Evolutionary conservation across 2,329 filamentous ascomycete species (phyloP), one percentile per base, ranked within the genome.

Genomic region (Coniella vitis): DNA sequence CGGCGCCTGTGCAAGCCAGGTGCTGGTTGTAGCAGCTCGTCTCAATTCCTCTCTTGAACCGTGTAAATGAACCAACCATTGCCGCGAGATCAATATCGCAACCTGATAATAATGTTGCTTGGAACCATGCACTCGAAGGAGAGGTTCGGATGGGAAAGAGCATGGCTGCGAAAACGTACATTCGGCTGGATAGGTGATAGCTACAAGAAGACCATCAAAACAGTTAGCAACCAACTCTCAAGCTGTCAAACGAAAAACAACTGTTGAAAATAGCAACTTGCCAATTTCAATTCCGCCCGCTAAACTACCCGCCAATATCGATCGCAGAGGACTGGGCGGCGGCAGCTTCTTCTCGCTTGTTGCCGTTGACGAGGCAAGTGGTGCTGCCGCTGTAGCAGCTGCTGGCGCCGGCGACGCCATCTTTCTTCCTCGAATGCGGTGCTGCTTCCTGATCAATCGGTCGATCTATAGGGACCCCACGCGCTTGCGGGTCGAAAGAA

Each of bases 201-300:
- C 73, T 75, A 54, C 20, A 49, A 21, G n/a, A 38, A 16, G n/a
- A 35, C 9, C 54, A 65, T 63, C 58, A 19, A 21, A 34, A 4
- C 17, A 2, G 12, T 19, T 14, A 29, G 25, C 25, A 29, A n/a
- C n/a, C n/a, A n/a, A n/a, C n/a, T n/a, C 10, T 29, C 10, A 29
- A 5, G 25, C 10, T 29, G n/a, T n/a, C n/a, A n/a, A n/a, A n/a
- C n/a, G n/a, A n/a, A n/a, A n/a, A n/a, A n/a, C n/a, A n/a, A n/a
- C n/a, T n/a, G n/a, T n/a, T n/a, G n/a, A n/a, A n/a, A n/a, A n/a
- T n/a, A n/a, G 19, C 25, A 40, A 59, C 70, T 58, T 73, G 90
- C 87, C 82, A 66, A 97, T 97, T 71, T 98, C 91, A 57, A 97
- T 79, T 47, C 90, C 93, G 61, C 93, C 93, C 47, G 91, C 93